Evolutionary conservation across 2,329 filamentous ascomycete species (phyloP).

Genomic region (Graphiopsis chlorocephala): DNA sequence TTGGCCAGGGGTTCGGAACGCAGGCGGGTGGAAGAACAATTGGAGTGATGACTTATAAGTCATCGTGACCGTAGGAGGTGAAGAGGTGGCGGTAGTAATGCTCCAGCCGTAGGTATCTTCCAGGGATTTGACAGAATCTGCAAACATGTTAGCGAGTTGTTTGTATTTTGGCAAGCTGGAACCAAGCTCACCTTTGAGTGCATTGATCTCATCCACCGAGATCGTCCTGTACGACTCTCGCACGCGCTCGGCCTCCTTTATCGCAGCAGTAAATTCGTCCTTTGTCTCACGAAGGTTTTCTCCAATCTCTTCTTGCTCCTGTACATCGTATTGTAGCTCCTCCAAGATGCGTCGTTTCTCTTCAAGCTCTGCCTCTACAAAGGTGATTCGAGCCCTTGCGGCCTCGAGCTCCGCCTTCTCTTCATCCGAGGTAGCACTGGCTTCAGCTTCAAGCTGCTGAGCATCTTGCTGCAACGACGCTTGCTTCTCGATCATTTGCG

Average conservation of each 20-base stretch:
- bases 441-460: conserved; percentile 63
- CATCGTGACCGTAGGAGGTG: conserved; percentile 66
- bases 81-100: conserved; percentile 59
- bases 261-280: conserved; percentile 67
- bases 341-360: conserved; percentile 66
- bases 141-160: conserved; percentile 37
- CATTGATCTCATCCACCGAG: conserved; percentile 75
- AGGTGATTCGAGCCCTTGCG: conserved; percentile 66
- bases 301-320: conserved; percentile 64
- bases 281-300: conserved; percentile 65
- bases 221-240: conserved; percentile 88
- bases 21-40: conserved; percentile 65
- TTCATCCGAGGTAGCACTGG: conserved; percentile 71
- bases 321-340: conserved; percentile 63
- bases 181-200: conserved; percentile 65
- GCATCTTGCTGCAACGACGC: conserved; percentile 62
- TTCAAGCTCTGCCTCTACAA: conserved; percentile 65
- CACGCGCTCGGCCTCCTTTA: conserved; percentile 76
- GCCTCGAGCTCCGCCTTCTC: conserved; percentile 75
- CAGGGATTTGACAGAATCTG: conserved; percentile 63
- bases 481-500: conserved; percentile 60
- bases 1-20: conserved; percentile 48
- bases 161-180: background rate
- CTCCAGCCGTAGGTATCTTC: conserved; percentile 70
- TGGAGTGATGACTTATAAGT: conserved; percentile 70